Percentiles rank a stretch among this genome's conserved stretches.
Evolutionary conservation across 2,329 filamentous ascomycete genomes (phyloP).

Genomic region (Incumbomyces lentus): DNA sequence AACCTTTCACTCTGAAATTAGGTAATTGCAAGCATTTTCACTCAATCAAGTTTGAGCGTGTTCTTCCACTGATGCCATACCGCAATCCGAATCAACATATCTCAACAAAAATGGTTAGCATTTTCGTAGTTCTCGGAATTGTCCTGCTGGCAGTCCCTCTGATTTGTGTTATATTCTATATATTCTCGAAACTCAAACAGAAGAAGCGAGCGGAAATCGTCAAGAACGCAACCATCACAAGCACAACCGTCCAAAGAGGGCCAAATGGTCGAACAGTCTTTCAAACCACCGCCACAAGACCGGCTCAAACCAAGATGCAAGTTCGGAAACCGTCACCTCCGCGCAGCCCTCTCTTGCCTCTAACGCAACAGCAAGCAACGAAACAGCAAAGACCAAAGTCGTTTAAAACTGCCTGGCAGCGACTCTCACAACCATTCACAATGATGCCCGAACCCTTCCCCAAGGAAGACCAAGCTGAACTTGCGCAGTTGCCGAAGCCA

Average conservation of each 20-base stretch:
- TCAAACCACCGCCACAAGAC: neutral
- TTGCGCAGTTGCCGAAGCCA: neutral
- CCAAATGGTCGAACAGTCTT: slow-evolving; percentile 5
- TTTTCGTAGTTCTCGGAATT: slow-evolving; percentile 1
- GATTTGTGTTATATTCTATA: neutral
- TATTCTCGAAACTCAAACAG: neutral
- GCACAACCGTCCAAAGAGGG: neutral
- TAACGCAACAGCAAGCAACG: slow-evolving; percentile 1
- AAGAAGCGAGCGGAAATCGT: neutral
- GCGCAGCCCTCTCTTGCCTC: neutral
- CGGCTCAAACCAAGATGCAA: neutral
- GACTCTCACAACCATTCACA: slow-evolving; percentile 6
- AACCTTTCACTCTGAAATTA: neutral
- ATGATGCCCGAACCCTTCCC: neutral
- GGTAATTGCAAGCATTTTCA: neutral
- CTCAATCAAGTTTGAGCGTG: neutral
- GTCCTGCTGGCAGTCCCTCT: slow-evolving; percentile 1
- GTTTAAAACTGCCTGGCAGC: slow-evolving; percentile 64
- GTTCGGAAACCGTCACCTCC: neutral
- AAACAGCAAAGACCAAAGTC: slow-evolving; percentile 68
- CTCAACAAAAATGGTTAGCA: slow-evolving; percentile 1
- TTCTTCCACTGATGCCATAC: neutral
- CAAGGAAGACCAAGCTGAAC: slow-evolving; percentile 2
- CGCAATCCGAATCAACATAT: neutral
- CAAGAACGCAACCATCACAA: neutral